Conservation (phyloP, 805 yeast species). For the Suhomyces faveliae region DNA sequence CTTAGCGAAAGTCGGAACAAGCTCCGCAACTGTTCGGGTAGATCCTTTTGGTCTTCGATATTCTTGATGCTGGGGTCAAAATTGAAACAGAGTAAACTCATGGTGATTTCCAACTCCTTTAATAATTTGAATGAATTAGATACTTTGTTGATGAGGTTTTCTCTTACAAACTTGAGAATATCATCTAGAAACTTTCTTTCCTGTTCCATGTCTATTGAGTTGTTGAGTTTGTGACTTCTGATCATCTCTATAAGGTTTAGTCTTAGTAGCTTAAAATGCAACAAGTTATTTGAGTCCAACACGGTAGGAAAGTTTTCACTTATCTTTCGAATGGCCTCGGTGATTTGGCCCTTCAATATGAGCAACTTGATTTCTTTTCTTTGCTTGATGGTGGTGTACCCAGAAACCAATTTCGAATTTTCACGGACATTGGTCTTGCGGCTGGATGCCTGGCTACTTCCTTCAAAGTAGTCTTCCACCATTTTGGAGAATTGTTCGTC, state of each 20-base stretch:
- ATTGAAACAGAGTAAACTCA: constrained; percentile 70
- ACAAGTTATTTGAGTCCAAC: constrained; percentile 57
- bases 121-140: constrained; percentile 57
- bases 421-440: neutral
- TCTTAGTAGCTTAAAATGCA: constrained; percentile 72
- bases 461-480: constrained; percentile 9
- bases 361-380: constrained; percentile 53
- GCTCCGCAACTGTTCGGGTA: constrained; percentile 55
- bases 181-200: constrained; percentile 52
- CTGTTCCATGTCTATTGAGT: constrained; percentile 12
- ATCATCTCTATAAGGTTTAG: constrained; percentile 81
- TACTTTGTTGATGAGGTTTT: constrained; percentile 60
- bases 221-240: constrained; percentile 41
- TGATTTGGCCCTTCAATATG: constrained; percentile 60
- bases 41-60: constrained; percentile 35
- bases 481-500: constrained; percentile 15
- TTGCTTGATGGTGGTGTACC: constrained; percentile 50
- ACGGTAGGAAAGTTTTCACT: constrained; percentile 62
- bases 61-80: constrained; percentile 31
- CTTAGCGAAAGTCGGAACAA: constrained; percentile 62
- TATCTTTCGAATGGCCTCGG: constrained; percentile 54
- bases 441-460: neutral
- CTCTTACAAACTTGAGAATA: constrained; percentile 58
- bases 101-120: constrained; percentile 74
- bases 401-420: constrained; percentile 25